Percentiles rank a stretch among this genome's conserved stretches.
phyloP scores from a whole-genome alignment of 2,329 filamentous ascomycete genomes.

The Colletotrichum sojae region DNA sequence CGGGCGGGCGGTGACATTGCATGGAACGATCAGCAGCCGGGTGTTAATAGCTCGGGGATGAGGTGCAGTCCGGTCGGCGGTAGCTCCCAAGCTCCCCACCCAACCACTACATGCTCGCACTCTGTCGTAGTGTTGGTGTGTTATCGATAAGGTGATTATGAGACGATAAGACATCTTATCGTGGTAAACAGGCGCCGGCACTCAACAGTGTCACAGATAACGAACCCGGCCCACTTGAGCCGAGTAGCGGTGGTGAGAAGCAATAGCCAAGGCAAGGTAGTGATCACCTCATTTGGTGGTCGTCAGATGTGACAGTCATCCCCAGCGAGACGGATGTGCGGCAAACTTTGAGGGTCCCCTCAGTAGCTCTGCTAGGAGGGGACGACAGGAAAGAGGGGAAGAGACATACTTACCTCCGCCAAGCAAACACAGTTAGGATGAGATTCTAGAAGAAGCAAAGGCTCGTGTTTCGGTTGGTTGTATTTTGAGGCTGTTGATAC shows the following conservation, averaged over 20 bases:
- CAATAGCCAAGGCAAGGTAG: not conserved
- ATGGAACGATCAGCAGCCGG: not conserved
- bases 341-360: slow-evolving; percentile 8
- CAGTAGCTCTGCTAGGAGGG: not conserved
- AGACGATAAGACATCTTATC: too few relatives aligned
- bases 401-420: not conserved
- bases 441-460: slow-evolving; percentile 18
- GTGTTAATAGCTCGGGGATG: not conserved
- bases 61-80: not conserved
- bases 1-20: not conserved
- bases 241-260: not conserved
- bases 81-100: not conserved
- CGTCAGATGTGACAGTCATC: slow-evolving; percentile 14
- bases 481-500: not conserved
- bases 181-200: too few relatives aligned
- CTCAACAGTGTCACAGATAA: too few relatives aligned
- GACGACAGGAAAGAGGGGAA: slow-evolving; percentile 14
- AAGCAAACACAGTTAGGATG: not conserved
- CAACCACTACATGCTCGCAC: not conserved
- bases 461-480: slow-evolving; percentile 12
- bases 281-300: slow-evolving; percentile 17
- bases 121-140: too few relatives aligned
- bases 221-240: too few relatives aligned
- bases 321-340: slow-evolving; percentile 11
- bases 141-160: too few relatives aligned